phyloP scores from a whole-genome alignment of 371 early-diverging fungal species.

The Coemansia sp. region DNA sequence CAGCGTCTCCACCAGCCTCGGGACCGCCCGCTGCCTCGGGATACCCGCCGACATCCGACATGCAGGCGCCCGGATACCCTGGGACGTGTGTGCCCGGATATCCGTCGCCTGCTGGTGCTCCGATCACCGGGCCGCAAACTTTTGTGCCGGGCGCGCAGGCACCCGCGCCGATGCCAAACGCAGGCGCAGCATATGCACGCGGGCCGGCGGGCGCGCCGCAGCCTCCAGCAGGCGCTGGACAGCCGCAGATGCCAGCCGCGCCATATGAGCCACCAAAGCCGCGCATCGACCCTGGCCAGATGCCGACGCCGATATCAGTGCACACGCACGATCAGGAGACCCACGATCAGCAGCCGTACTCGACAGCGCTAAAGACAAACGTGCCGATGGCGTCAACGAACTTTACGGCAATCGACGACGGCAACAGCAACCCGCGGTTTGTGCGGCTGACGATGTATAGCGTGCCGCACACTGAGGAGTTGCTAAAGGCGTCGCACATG shows the following conservation, averaged over 20 bases:
- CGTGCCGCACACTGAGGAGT: conserved; percentile 77
- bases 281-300: conserved; percentile 89
- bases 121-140: conserved; percentile 39
- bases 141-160: conserved; percentile 46
- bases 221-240: not conserved
- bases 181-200: conserved; percentile 26
- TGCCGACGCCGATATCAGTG: conserved; percentile 86
- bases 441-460: conserved; percentile 84
- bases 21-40: conserved; percentile 11
- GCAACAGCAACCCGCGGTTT: conserved; percentile 91
- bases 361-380: conserved; percentile 63
- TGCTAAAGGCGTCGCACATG: conserved; percentile 70
- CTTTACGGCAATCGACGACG: conserved; percentile 84
- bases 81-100: conserved; percentile 26
- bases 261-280: conserved; percentile 57
- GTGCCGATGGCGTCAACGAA: conserved; percentile 82
- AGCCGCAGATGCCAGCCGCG: conserved; percentile 24
- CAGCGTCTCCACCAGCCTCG: conserved; percentile 8
- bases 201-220: conserved; percentile 15
- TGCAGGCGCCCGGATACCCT: conserved; percentile 26
- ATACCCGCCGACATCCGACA: conserved; percentile 20
- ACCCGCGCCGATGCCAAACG: conserved; percentile 26
- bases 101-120: conserved; percentile 16
- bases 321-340: conserved; percentile 73
- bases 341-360: conserved; percentile 64